Percentiles rank a stretch among this genome's conserved stretches.
These are phyloP conservation scores for Cyclocybe cylindracea DNA, from an alignment of 768 basidiomycete species.

Conservation along the genomic window DNA sequence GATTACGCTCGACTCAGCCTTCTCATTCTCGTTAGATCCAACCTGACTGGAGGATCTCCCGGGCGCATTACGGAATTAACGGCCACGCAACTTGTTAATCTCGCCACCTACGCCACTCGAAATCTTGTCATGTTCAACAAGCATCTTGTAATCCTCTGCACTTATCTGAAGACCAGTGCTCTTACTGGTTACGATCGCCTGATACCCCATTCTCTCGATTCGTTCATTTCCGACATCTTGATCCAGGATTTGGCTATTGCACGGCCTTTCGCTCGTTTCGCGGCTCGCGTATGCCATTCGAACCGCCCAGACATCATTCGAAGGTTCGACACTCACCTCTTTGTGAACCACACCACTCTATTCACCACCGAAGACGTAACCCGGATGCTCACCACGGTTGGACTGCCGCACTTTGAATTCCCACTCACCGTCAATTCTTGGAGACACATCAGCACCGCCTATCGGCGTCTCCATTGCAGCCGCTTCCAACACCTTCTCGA, in stretches of 20 bases:
- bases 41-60: too few relatives aligned
- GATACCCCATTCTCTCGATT: constrained; percentile 27
- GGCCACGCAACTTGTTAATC: constrained; percentile 8
- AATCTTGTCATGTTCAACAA: constrained; percentile 16
- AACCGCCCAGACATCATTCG: neutral
- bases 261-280: constrained; percentile 11
- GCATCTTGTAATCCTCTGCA: constrained; percentile 11
- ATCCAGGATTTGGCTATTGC: constrained; percentile 25
- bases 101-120: neutral
- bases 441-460: constrained; percentile 25
- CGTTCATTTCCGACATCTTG: constrained; percentile 20
- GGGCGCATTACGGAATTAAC: too few relatives aligned
- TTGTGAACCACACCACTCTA: constrained; percentile 5
- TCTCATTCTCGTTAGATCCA: too few relatives aligned
- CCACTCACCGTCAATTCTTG: constrained; percentile 1
- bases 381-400: neutral
- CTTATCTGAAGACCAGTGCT: constrained; percentile 17
- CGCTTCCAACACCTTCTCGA: neutral
- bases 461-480: constrained; percentile 14
- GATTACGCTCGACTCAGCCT: too few relatives aligned
- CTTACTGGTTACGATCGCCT: constrained; percentile 18
- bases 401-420: too few relatives aligned
- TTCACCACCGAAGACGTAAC: constrained; percentile 10
- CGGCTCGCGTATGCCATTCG: neutral
- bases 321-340: constrained; percentile 7